Base-by-base conservation (phyloP, 768 basidiomycete genomes). In the Russula sp. region DNA sequence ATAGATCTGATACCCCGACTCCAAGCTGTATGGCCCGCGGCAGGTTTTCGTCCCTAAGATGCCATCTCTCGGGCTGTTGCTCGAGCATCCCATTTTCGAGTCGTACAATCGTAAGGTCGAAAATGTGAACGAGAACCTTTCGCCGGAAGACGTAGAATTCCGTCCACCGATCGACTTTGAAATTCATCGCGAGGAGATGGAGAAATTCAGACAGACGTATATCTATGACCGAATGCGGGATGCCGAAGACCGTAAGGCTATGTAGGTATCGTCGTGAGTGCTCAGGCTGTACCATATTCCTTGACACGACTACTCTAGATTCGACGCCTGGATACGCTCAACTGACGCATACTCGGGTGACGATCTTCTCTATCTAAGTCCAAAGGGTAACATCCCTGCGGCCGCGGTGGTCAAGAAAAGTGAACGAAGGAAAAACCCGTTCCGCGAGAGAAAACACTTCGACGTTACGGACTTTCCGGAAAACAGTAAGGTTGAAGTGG, bases 41-140 rank as follows among this genome's bases (percentile, higher is more conserved):
- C 77, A 78, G 46, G 90, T 95, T 40, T 84, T 91, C 72, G 83
- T 98, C 24, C 97, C 97, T 20, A 98, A 96, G 77, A 96, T 98
- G 79, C 97, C 97, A 14, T 89, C 94, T 2, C 81, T 99, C 20
- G 97, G 97, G 14, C 82, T 99, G 5, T 79, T 99, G 26, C 84
- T 99, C 28, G 94, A 98, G 76, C 81, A 90, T 68, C 91, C 91
- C 3, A 81, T 92, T 60, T 93, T 91, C 69, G 83, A 87, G 55
- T 84, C 83, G 7, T 95, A 93, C 76, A 92, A 91, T 73, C 76
- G 76, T 55, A 81, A 80, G 62, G 79, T 89, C 67, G 74, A 69
- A 4, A 72, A 67, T 22, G 76, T 78, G 55, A 86, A 83, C 70
- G 79, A 81, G 59, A 83, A 82, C 62, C 74, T 86, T 36, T 73